Conservation (phyloP, 768 basidiomycete species). For the Rhodotorula babjevae region DNA sequence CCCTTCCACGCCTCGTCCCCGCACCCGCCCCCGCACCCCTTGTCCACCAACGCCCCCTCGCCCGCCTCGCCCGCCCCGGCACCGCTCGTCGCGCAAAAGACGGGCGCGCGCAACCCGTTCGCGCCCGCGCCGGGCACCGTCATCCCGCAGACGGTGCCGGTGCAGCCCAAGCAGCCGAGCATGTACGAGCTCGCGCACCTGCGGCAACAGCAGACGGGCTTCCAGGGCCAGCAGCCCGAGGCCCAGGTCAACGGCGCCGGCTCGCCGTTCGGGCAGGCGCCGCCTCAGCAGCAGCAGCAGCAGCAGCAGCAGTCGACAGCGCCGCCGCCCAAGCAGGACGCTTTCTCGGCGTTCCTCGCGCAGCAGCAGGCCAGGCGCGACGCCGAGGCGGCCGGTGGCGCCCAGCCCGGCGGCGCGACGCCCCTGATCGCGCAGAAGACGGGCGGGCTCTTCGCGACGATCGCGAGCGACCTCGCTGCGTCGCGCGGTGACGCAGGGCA, state of each 20-base stretch:
- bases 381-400: conserved; percentile 20
- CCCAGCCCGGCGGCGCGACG: conserved; percentile 34
- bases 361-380: conserved; percentile 23
- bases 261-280: neutral
- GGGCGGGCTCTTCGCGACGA: conserved; percentile 34
- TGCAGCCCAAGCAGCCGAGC: conserved; percentile 71
- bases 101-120: conserved; percentile 93
- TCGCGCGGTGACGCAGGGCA: neutral
- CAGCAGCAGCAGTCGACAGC: neutral
- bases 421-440: conserved; percentile 42
- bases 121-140: conserved; percentile 58
- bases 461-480: conserved; percentile 38
- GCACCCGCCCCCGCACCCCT: conserved; percentile 49
- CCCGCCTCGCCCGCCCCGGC: conserved; percentile 50
- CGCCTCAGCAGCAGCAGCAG: conserved; percentile 1
- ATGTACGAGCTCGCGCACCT: conserved; percentile 67
- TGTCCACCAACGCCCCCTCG: conserved; percentile 61
- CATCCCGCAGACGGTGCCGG: conserved; percentile 53
- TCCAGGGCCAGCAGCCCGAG: too few relatives aligned
- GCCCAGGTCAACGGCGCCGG: conserved; percentile 1
- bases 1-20: conserved; percentile 49
- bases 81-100: conserved; percentile 73
- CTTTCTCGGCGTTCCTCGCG: conserved; percentile 30
- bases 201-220: conserved; percentile 19
- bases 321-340: conserved; percentile 22